Percentiles rank a stretch among this genome's conserved stretches.
Conservation (phyloP, 2,329 filamentous ascomycete genomes). For the Fusarium staphyleae region DNA sequence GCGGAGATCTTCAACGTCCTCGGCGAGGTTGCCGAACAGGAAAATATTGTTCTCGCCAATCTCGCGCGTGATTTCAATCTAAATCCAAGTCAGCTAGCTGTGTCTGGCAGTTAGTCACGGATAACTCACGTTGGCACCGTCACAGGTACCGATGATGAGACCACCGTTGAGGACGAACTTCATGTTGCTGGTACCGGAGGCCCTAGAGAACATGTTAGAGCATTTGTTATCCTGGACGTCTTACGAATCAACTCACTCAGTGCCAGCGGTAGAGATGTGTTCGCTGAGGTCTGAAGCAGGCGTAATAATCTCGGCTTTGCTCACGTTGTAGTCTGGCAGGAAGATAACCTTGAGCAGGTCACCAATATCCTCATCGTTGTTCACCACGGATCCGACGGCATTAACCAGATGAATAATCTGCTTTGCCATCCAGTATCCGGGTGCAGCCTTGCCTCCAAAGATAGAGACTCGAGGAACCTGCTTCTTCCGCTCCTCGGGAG, state of each 20-base stretch:
- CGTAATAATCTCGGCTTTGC: slow-evolving; percentile 96
- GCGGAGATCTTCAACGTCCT: slow-evolving; percentile 95
- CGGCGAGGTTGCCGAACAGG: slow-evolving; percentile 93
- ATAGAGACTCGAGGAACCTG: slow-evolving; percentile 88
- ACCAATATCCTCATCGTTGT: slow-evolving; percentile 89
- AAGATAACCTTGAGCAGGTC: slow-evolving; percentile 97
- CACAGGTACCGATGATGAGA: slow-evolving; percentile 96
- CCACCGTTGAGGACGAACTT: slow-evolving; percentile 99
- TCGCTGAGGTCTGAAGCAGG: slow-evolving; percentile 97
- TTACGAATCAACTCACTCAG: slow-evolving; percentile 65
- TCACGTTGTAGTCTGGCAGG: slow-evolving; percentile 98
- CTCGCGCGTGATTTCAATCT: slow-evolving; percentile 97
- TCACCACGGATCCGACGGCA: slow-evolving; percentile 86
- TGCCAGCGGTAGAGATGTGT: slow-evolving; percentile 97
- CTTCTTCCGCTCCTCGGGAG: slow-evolving; percentile 84
- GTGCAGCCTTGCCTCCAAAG: slow-evolving; percentile 96
- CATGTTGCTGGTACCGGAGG: slow-evolving; percentile 95
- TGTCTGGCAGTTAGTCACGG: background rate
- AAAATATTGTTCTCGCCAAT: slow-evolving; percentile 98
- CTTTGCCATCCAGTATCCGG: slow-evolving; percentile 99
- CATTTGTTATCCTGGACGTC: background rate
- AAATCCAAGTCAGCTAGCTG: slow-evolving; percentile 8
- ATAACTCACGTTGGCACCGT: slow-evolving; percentile 87
- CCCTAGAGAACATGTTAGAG: slow-evolving; percentile 48
- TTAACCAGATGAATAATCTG: slow-evolving; percentile 98